Percentiles rank a stretch among this genome's conserved stretches.
Conservation (phyloP, 768 basidiomycete genomes). For the Porpolomopsis calyptriformis region DNA sequence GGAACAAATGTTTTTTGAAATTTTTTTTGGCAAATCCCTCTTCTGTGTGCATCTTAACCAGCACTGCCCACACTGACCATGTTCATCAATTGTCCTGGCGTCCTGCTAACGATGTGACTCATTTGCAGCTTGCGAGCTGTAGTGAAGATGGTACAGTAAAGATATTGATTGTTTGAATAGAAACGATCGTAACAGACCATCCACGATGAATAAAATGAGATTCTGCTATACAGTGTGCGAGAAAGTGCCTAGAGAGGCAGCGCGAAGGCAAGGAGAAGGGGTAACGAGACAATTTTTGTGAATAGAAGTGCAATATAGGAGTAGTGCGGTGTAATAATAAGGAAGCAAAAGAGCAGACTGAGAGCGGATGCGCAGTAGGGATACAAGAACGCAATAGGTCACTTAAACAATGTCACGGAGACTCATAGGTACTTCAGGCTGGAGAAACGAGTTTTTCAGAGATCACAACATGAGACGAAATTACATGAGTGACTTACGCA, state of each 20-base stretch:
- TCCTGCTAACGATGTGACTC: constrained; percentile 26
- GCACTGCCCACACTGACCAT: constrained; percentile 65
- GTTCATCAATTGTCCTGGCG: constrained; percentile 80
- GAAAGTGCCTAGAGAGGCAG: constrained; percentile 33
- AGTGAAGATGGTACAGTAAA: constrained; percentile 90
- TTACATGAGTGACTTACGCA: too few species aligned
- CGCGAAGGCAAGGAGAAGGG: too few species aligned
- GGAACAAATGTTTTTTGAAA: too few species aligned
- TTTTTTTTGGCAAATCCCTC: background rate
- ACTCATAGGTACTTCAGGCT: constrained; percentile 89
- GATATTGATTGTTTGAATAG: constrained; percentile 52
- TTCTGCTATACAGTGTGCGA: constrained; percentile 64
- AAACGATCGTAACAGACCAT: constrained; percentile 36
- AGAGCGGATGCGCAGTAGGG: constrained; percentile 49
- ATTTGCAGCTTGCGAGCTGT: constrained; percentile 64
- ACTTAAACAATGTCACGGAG: constrained; percentile 79
- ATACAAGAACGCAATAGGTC: constrained; percentile 61
- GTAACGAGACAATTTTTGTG: constrained; percentile 56
- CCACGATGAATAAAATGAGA: constrained; percentile 33
- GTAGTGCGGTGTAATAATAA: constrained; percentile 38
- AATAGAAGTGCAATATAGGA: constrained; percentile 39
- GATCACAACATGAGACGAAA: too few species aligned
- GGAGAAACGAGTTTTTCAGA: constrained; percentile 17
- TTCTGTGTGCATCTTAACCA: constrained; percentile 22
- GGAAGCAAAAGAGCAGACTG: constrained; percentile 18